Percentiles rank a stretch among this genome's conserved stretches.
Conservation (phyloP, 345 rosid species). For the Sonneratia caseolaris region DNA sequence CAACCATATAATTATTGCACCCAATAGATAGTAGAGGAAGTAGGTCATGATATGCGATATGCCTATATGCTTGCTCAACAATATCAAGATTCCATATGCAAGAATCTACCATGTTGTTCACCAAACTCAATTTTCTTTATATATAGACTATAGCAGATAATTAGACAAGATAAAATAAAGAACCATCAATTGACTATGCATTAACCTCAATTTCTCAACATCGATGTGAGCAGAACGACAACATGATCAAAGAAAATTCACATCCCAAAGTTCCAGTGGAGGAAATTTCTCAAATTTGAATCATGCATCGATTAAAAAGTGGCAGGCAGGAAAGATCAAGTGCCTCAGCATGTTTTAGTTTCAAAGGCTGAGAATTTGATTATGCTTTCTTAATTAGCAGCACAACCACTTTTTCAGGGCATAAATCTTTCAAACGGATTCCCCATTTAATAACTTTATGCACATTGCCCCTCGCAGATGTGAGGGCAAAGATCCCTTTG, state of each 20-base stretch:
- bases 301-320: background rate
- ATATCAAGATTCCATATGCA: background rate
- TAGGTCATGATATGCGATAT: too few species aligned
- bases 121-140: background rate
- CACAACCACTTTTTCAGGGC: slow-evolving; percentile 12
- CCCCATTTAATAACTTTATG: slow-evolving; percentile 27
- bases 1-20: background rate
- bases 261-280: background rate
- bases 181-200: background rate
- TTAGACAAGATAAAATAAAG: background rate
- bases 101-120: background rate
- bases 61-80: background rate
- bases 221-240: background rate
- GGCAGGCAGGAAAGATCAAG: background rate
- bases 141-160: background rate
- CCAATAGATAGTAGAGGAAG: background rate
- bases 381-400: background rate
- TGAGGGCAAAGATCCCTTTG: slow-evolving; percentile 18
- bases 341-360: background rate
- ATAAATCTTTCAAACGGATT: slow-evolving; percentile 34
- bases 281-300: background rate
- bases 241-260: background rate
- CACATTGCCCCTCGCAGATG: slow-evolving; percentile 18
- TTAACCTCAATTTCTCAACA: background rate
- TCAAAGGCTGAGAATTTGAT: background rate